Evolutionary conservation across 2,329 filamentous ascomycete species (phyloP), one percentile per base, ranked within the genome.

Genomic region (Geoglossum cookeanum): DNA sequence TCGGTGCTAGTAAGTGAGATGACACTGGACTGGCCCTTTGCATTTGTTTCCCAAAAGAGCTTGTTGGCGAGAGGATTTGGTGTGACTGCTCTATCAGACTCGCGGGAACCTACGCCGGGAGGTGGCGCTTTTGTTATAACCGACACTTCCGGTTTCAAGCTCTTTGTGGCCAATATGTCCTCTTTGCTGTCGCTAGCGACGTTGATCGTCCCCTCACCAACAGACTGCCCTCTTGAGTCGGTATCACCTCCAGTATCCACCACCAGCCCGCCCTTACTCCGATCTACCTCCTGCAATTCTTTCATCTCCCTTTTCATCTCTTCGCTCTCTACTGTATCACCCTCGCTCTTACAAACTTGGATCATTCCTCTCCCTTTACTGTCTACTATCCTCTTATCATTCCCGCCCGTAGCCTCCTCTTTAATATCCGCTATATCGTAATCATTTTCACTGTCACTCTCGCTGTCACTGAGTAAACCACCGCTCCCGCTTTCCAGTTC

Each of bases 271-370:
- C 32, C 49, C 17, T 17, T 30, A 60, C 48, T 52, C 59, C 61
- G 29, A 55, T 67, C 65, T 29, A 79, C 67, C 17, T 71, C 72
- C 56, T 76, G 75, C 55, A 92, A 71, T 67, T 94, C 87, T 13
- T 75, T 73, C 63, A 87, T 71, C 68, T 94, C 85, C 33, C 77
- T 74, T 63, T 77, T 73, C 2, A 73, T 75, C 63, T 80, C 73
- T 17, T 74, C 70, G 57, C 84, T 80, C 42, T 78, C 74, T 2
- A 66, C 64, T 29, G 69, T 66, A 58, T 75, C 75, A 65, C 74
- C 73, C 61, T 87, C 84, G 49, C 85, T 83, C 60, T 83, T 83
- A 65, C 87, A 92, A 0, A 92, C 80, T 63, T 79, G 85, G 60
- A 91, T 71, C 74, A 94, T 75, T 11, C 78, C 76, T 22, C 77